phyloP scores from a whole-genome alignment of 2,329 filamentous ascomycete species.

The Venturia effusa region DNA sequence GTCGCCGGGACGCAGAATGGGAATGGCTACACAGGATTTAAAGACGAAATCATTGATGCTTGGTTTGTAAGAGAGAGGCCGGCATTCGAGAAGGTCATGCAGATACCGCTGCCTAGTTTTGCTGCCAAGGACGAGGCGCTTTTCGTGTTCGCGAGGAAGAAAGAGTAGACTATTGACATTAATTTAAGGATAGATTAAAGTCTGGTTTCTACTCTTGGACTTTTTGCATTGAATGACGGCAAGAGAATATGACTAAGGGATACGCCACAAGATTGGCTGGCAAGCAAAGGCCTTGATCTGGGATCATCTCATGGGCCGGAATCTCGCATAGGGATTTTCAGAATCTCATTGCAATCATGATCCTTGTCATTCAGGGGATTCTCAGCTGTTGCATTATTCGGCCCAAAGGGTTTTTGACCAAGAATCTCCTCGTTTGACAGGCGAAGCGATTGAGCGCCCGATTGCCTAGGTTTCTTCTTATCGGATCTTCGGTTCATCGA shows the following conservation, averaged over 20 bases:
- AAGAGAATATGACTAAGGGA: background rate
- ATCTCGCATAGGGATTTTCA: no score
- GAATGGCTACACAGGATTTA: slow-evolving; percentile 65
- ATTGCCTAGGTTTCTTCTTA: no score
- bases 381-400: no score
- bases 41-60: slow-evolving; percentile 50
- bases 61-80: slow-evolving; percentile 48
- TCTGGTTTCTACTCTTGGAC: background rate
- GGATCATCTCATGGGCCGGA: no score
- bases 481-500: no score
- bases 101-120: slow-evolving; percentile 62
- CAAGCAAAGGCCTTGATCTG: no score
- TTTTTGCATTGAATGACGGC: background rate
- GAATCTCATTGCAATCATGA: no score
- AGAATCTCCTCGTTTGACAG: no score
- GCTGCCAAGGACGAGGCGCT: slow-evolving; percentile 67
- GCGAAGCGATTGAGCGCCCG: no score
- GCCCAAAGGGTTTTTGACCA: no score
- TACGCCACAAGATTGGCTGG: no score
- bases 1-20: slow-evolving; percentile 64
- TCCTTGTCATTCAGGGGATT: no score
- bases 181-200: background rate
- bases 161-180: background rate
- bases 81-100: slow-evolving; percentile 49
- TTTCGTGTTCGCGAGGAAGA: slow-evolving; percentile 45